Evolutionary conservation across 1,139 yeast genomes (phyloP), one percentile per base, ranked within the genome.

Genomic region (Starmera stellimalicola): DNA sequence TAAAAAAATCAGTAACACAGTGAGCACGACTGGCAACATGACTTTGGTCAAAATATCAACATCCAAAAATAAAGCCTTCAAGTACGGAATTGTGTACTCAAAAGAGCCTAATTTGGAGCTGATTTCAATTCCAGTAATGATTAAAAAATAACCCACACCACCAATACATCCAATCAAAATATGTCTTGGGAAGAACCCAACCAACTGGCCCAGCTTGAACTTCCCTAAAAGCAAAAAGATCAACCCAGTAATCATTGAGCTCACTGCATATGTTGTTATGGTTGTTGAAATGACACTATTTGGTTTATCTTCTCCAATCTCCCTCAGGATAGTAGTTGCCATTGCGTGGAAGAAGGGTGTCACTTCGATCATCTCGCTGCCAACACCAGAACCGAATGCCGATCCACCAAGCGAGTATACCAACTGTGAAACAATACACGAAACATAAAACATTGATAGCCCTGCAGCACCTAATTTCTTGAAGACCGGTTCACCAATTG

Each of bases 341-440:
- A 91, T 88, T 4, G 94, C 72, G 52, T 91, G 98, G 64, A 91
- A 91, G 55, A 91, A 91, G 1, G 98, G 98, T 1, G 96, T 94
- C 16, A 91, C 88, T 57, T 91, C 98, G 45, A 91, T 91, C 98
- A 91, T 91, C 60, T 91, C 98, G 4, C 95, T 83, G 0, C 98
- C 98, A 33, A 88, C 78, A 8, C 95, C 95, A 7, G 91, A 72
- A 41, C 74, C 76, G 59, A 91, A 91, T 5, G 85, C 81, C 10
- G 95, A 83, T 2, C 94, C 94, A 15, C 98, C 98, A 19, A 82
- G 58, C 0, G 97, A 87, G 52, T 73, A 88, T 4, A 85, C 82
- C 43, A 87, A 61, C 52, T 91, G 98, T 0, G 95, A 82, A 1
- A 88, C 72, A 18, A 91, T 71, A 33, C 95, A 83, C 7, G 95